Evolutionary conservation across 2,329 filamentous ascomycete genomes (phyloP), one percentile per base, ranked within the genome.

Genomic region (Pseudopyricularia cyperi): DNA sequence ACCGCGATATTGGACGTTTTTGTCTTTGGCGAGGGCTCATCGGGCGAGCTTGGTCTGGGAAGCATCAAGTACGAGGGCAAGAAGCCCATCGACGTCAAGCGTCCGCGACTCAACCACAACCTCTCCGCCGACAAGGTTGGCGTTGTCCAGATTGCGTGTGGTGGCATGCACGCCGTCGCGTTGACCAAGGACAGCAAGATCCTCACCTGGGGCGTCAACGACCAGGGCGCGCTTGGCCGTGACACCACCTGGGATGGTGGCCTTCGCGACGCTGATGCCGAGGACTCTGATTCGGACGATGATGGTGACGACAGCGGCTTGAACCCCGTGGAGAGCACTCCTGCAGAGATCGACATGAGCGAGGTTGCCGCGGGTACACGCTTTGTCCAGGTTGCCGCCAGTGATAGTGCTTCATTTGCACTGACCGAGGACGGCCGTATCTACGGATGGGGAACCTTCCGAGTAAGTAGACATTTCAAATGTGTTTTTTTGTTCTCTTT

Each of bases 191-290:
- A 91, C 65, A 88, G 89, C 72, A 83, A 82, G 68, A 85, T 94
- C 58, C 70, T 89, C 52, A 89, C 86, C 28, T 94, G 88, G 88
- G 88, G 88, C 52, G 87, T 93, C 59, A 93, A 93, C 63, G 88
- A 94, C 62, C 82, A 89, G 62, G 85, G 85, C 56, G 86, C 88
- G 8, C 75, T 94, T 35, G 88, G 88, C 42, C 76, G 88, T 62
- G 78, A 87, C 62, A 90, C 85, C 3, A 67, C 69, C 3, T 80
- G 78, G 70, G 75, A 79, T 2, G 80, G 80, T 48, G 79, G 79
- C 12, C 64, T 74, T 50, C 68, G 75, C 48, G 76, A 80, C 52
- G 72, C 73, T 14, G 78, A 79, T 14, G 63, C 66, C 14, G 70
- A 76, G 50, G 71, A 70, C 17, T 71, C 73, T 47, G 70, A 71